Evolutionary conservation across 169 alveolate genomes (phyloP), one percentile per base, ranked within the genome.

Genomic region (Eimeria maxima): DNA sequence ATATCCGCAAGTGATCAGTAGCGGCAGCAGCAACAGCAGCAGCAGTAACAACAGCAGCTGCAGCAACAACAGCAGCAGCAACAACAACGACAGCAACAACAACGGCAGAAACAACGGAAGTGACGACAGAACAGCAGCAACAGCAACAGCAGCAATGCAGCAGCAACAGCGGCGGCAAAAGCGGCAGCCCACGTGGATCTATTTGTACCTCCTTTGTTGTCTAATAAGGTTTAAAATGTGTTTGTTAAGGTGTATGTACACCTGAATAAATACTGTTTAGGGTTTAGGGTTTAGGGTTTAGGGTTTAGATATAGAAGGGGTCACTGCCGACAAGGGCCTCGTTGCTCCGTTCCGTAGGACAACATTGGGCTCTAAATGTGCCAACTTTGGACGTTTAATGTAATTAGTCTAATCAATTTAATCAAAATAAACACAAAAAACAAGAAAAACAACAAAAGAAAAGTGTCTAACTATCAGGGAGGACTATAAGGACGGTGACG

Each of bases 21-120:
- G 80, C 80, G 27, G 80, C 80, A 69, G 80, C 80, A 69, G 80
- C 80, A 27, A 16, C 80, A 27, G 38, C 44, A 22, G 74, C 74
- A 65, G 74, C 74, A 65, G 24, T n/a, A 65, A n/a, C 8, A 67
- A 29, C 76, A 3, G 76, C 38, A 67, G 27, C 20, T 24, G 76
- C 27, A 18, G 20, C 27, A 22, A 27, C 20, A 16, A 27, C 27
- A 22, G 76, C n/a, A n/a, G n/a, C n/a, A n/a, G n/a, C n/a, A n/a
- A n/a, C n/a, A n/a, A n/a, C n/a, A n/a, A n/a, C n/a, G n/a, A n/a
- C n/a, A n/a, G n/a, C n/a, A n/a, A n/a, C n/a, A n/a, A n/a, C n/a
- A n/a, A n/a, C n/a, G n/a, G n/a, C n/a, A n/a, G n/a, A n/a, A n/a
- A n/a, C n/a, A n/a, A n/a, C n/a, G n/a, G n/a, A n/a, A n/a, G n/a